phyloP scores from a whole-genome alignment of 495 filamentous ascomycete genomes.

The Trichoderma parareesei region DNA sequence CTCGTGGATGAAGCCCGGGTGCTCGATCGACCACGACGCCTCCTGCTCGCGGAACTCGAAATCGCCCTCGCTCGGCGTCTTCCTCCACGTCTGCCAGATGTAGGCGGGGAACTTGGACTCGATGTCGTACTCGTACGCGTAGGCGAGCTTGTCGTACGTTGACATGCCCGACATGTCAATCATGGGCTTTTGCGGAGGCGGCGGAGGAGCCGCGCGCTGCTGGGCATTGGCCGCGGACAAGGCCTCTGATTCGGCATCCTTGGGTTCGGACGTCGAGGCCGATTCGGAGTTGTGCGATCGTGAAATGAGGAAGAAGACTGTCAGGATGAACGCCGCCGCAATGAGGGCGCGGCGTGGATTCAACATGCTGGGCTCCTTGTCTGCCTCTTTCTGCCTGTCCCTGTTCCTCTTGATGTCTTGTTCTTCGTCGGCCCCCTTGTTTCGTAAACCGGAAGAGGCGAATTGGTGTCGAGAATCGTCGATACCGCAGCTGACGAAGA shows the following conservation, averaged over 20 bases:
- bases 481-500: background rate
- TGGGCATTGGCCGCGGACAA: slow-evolving; percentile 20
- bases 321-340: slow-evolving; percentile 57
- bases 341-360: slow-evolving; percentile 68
- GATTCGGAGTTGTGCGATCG: slow-evolving; percentile 44
- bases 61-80: slow-evolving; percentile 68
- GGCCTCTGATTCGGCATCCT: slow-evolving; percentile 15
- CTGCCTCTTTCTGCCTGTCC: background rate
- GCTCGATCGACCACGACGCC: slow-evolving; percentile 82
- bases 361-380: slow-evolving; percentile 33
- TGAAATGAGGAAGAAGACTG: slow-evolving; percentile 62
- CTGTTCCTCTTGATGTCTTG: background rate
- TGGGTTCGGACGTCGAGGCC: slow-evolving; percentile 14
- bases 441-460: background rate
- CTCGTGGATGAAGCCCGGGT: slow-evolving; percentile 91
- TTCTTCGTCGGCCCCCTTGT: background rate
- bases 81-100: slow-evolving; percentile 99
- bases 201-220: background rate
- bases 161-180: slow-evolving; percentile 52
- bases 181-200: slow-evolving; percentile 33
- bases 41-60: slow-evolving; percentile 77
- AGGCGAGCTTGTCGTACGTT: slow-evolving; percentile 75
- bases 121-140: slow-evolving; percentile 89
- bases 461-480: background rate
- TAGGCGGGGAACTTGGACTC: slow-evolving; percentile 87